Percentiles rank a stretch among this genome's conserved stretches.
phyloP scores from a whole-genome alignment of 2,329 filamentous ascomycete species.

The Fusarium denticulatum region DNA sequence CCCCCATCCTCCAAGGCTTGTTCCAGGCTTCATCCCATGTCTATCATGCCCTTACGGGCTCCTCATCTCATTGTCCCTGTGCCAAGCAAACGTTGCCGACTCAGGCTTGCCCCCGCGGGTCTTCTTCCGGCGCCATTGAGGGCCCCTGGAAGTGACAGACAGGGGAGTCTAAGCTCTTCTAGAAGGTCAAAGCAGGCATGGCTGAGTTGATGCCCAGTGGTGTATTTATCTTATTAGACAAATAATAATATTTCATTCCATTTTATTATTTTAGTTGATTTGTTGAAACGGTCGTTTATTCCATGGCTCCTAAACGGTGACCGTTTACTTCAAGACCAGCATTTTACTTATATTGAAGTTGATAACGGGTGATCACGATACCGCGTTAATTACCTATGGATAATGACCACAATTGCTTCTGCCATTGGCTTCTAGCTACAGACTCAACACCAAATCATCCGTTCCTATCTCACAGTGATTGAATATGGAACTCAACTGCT shows the following conservation, averaged over 20 bases:
- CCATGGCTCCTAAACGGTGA: conserved; percentile 31
- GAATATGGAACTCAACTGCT: not conserved
- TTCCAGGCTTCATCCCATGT: conserved; percentile 24
- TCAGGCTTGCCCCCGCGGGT: conserved; percentile 31
- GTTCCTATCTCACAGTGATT: not conserved
- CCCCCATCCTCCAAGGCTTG: conserved; percentile 4
- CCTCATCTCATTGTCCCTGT: conserved; percentile 3
- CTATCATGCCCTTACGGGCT: conserved; percentile 1
- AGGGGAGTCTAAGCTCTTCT: conserved; percentile 34
- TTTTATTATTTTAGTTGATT: conserved; percentile 26
- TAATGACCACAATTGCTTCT: not conserved
- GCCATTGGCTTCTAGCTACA: not conserved
- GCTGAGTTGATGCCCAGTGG: conserved; percentile 18
- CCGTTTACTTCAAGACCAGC: conserved; percentile 6
- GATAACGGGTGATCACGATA: not conserved
- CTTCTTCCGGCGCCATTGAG: conserved; percentile 35
- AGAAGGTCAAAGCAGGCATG: conserved; percentile 39
- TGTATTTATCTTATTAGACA: conserved; percentile 28
- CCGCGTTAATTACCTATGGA: not conserved
- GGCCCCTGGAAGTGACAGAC: conserved; percentile 34
- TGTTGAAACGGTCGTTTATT: conserved; percentile 28
- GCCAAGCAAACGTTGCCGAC: conserved; percentile 31
- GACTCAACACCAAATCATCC: not conserved
- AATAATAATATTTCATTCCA: conserved; percentile 25
- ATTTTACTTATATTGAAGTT: not conserved